phyloP scores from a whole-genome alignment of 495 filamentous ascomycete species.

The Lophiotrema nucula region DNA sequence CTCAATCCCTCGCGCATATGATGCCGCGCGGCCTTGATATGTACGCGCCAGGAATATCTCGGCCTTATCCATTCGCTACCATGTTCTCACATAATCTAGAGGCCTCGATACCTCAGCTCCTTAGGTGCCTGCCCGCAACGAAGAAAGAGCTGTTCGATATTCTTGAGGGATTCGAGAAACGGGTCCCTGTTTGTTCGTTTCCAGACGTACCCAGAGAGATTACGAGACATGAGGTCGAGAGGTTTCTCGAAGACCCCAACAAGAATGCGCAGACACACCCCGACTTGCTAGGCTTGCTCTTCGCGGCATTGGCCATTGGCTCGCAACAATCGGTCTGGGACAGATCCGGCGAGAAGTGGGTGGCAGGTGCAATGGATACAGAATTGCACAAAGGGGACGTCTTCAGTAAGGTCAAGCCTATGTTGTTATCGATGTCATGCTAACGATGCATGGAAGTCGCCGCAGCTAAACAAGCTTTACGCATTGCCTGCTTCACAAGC shows the following conservation, averaged over 20 bases:
- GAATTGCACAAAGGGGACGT: slow-evolving; percentile 43
- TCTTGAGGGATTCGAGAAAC: slow-evolving; percentile 46
- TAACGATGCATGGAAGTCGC: slow-evolving; percentile 36
- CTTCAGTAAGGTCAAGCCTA: slow-evolving; percentile 40
- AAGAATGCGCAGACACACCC: slow-evolving; percentile 45
- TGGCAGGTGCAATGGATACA: slow-evolving; percentile 40
- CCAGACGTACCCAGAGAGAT: slow-evolving; percentile 47
- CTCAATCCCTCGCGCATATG: slow-evolving; percentile 38
- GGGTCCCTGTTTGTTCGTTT: slow-evolving; percentile 46
- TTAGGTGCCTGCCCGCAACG: slow-evolving; percentile 40
- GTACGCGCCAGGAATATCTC: slow-evolving; percentile 38
- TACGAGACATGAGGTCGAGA: slow-evolving; percentile 44
- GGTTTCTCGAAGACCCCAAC: slow-evolving; percentile 43
- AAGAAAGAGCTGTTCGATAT: slow-evolving; percentile 41
- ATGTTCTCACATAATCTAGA: slow-evolving; percentile 39
- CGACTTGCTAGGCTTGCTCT: slow-evolving; percentile 51
- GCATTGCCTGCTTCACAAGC: slow-evolving; percentile 43
- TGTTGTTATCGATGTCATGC: background rate
- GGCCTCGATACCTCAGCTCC: slow-evolving; percentile 35
- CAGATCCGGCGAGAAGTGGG: slow-evolving; percentile 44
- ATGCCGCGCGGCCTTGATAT: slow-evolving; percentile 45
- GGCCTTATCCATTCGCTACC: slow-evolving; percentile 42
- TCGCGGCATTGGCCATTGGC: slow-evolving; percentile 48
- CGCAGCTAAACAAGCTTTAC: slow-evolving; percentile 44
- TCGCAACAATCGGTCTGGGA: slow-evolving; percentile 48